phyloP scores from a whole-genome alignment of 805 yeast genomes.

The Starmerella powellii region DNA sequence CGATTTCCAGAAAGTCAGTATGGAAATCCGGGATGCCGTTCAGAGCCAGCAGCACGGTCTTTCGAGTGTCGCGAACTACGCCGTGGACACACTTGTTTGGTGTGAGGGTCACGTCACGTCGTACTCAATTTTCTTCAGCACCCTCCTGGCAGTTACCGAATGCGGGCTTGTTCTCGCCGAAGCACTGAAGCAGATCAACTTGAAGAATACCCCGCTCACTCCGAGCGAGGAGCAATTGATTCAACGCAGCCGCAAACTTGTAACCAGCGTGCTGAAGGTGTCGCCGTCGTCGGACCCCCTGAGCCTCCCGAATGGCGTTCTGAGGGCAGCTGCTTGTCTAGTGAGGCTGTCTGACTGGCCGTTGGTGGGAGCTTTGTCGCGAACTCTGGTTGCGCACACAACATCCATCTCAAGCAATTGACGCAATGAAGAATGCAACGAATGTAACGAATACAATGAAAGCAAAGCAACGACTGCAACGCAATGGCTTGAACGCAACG shows the following conservation, averaged over 20 bases:
- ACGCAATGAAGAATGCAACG: too few species aligned
- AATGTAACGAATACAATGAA: too few species aligned
- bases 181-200: conserved; percentile 19
- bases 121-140: conserved; percentile 29
- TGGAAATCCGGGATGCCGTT: conserved; percentile 22
- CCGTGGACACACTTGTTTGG: conserved; percentile 31
- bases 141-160: conserved; percentile 29
- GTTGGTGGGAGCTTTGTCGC: conserved; percentile 15
- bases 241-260: conserved; percentile 19
- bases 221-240: conserved; percentile 20
- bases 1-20: conserved; percentile 31
- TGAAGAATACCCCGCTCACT: conserved; percentile 11
- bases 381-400: conserved; percentile 11
- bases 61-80: conserved; percentile 30
- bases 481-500: too few species aligned
- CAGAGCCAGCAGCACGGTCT: conserved; percentile 24
- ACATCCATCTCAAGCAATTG: not conserved
- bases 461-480: too few species aligned
- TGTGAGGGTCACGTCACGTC: conserved; percentile 31
- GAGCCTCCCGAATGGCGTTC: conserved; percentile 8
- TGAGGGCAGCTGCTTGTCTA: conserved; percentile 15
- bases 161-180: conserved; percentile 30
- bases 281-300: conserved; percentile 2
- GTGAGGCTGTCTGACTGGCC: conserved; percentile 18
- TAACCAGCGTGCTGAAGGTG: conserved; percentile 10